Evolutionary conservation across 208 protist genomes (phyloP).

Genomic region (Angomonas deanei): DNA sequence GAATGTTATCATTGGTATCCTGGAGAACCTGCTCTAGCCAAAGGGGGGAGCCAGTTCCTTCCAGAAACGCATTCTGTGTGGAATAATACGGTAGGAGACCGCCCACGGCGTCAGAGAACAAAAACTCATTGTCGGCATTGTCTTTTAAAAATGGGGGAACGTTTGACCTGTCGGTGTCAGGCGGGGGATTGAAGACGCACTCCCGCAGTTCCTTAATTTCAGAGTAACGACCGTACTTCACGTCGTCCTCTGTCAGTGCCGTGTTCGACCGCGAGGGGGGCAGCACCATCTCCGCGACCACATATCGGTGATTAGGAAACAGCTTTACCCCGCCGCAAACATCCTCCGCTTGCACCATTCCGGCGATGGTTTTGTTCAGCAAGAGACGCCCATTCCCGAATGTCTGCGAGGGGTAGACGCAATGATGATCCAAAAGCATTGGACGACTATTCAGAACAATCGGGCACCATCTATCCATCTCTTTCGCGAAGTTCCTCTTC

Average conservation of each 20-base stretch:
- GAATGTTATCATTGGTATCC: no score
- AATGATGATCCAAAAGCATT: constrained; percentile 78
- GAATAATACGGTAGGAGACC: no score
- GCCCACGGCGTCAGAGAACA: not conserved
- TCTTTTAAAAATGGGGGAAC: not conserved
- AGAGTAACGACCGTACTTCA: not conserved
- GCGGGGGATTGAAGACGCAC: not conserved
- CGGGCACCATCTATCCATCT: constrained; percentile 39
- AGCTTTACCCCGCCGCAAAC: constrained; percentile 78
- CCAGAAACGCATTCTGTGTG: no score
- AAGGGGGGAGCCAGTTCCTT: no score
- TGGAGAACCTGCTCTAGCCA: no score
- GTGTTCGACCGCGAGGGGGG: constrained; percentile 20
- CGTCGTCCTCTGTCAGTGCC: not conserved
- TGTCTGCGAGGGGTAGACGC: constrained; percentile 57
- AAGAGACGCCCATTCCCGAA: constrained; percentile 64
- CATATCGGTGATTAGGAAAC: constrained; percentile 67
- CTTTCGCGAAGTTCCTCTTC: not conserved
- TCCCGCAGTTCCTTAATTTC: not conserved
- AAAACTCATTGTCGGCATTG: not conserved
- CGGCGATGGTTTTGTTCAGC: constrained; percentile 57
- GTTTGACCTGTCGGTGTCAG: not conserved
- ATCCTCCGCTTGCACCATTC: constrained; percentile 56
- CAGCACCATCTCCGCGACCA: constrained; percentile 59
- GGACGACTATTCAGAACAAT: constrained; percentile 57